Evolutionary conservation across 2,329 filamentous ascomycete species (phyloP), one percentile per base, ranked within the genome.

Genomic region (Epichloe festucae): DNA sequence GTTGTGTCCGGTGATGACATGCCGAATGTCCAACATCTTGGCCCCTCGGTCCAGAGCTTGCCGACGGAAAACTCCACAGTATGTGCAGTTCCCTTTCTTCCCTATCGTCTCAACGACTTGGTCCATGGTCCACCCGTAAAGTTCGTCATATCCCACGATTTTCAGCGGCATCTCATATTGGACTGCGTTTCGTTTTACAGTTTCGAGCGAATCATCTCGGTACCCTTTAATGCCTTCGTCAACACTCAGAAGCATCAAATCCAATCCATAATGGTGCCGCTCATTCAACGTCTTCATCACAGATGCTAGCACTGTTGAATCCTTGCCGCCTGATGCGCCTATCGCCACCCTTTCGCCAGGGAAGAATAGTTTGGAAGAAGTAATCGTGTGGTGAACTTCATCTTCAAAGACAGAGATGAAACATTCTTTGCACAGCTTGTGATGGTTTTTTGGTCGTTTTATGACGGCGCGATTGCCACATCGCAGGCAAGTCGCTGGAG

Each of bases 51-150:
- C 93, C 36, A 98, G 75, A 2, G 93, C 93, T 70, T 98, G 93
- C 53, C 94, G 79, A 50, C 93, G 78, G 65, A 98, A 98, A 17
- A 98, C 93, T 14, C 93, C 93, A 63, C 93, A 98, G 63, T 98
- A 98, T 34, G 94, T 98, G 76, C 93, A 98, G 68, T 98, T 98
- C 34, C 91, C 90, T 68, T 96, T 97, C 72, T 96, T 97, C 14
- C 93, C 93, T 48, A 98, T 87, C 46, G 91, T 88, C 61, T 90
- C 87, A 4, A 98, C 94, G 10, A 98, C 93, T 63, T 97, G 89
- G 63, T 98, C 93, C 93, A 98, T 98, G 1, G 90, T 96, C 93
- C 93, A 98, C 8, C 91, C 93, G 65, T 98, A 98, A 10, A 98
- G 74, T 62, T 96, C 87, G 50, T 84, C 85, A 62, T 98, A 98